Evolutionary conservation across 306 rosid genomes (phyloP).

Genomic region (Gillenia trifoliata): DNA sequence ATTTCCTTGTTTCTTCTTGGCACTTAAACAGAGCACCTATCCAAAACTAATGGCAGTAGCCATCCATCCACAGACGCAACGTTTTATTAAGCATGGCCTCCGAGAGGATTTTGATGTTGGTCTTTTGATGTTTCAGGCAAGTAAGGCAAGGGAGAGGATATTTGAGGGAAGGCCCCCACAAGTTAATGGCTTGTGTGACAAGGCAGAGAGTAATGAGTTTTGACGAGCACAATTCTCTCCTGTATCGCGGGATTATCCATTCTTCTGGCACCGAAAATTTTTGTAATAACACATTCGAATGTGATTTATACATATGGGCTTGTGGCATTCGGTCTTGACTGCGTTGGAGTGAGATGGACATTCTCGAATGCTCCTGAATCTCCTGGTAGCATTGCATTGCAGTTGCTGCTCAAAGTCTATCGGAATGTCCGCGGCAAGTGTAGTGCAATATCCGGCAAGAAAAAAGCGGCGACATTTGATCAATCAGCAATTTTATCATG

Average conservation of each 20-base stretch:
- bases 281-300: neutral
- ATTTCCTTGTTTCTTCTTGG: neutral
- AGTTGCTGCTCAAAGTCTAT: neutral
- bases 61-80: neutral
- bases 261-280: neutral
- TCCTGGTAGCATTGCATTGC: neutral
- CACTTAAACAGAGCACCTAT: neutral
- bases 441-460: neutral
- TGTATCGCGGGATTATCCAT: neutral
- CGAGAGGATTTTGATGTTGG: neutral
- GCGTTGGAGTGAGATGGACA: neutral
- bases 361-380: neutral
- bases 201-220: neutral
- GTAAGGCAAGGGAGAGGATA: slow-evolving; percentile 32
- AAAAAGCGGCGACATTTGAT: neutral
- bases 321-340: neutral
- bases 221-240: neutral
- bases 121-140: slow-evolving; percentile 11
- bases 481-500: neutral
- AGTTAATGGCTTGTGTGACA: neutral
- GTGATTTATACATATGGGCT: neutral
- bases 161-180: slow-evolving; percentile 14
- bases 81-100: neutral
- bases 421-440: neutral
- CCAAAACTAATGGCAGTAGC: neutral